phyloP scores from a whole-genome alignment of 2,329 filamentous ascomycete genomes.

The Penicillium sp. region DNA sequence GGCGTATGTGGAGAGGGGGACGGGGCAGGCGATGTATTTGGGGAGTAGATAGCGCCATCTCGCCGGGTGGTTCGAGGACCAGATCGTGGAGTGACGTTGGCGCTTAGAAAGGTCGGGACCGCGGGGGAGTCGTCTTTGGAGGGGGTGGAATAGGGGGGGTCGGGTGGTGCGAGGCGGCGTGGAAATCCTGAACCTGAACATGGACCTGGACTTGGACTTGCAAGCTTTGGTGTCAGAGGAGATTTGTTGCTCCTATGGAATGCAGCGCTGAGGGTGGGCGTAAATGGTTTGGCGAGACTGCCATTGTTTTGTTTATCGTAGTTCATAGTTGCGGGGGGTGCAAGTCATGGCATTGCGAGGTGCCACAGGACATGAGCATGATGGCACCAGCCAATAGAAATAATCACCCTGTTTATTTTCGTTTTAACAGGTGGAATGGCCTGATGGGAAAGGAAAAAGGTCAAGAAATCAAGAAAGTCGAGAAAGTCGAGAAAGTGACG shows the following conservation, averaged over 20 bases:
- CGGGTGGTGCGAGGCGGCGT: slow-evolving; percentile 36
- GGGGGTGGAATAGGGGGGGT: slow-evolving; percentile 36
- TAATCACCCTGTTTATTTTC: not conserved
- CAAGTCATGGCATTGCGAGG: slow-evolving; percentile 50
- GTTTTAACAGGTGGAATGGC: slow-evolving; percentile 17
- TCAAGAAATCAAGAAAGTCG: slow-evolving; percentile 1
- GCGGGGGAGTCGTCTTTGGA: slow-evolving; percentile 52
- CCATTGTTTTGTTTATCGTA: slow-evolving; percentile 54
- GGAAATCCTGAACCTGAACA: slow-evolving; percentile 20
- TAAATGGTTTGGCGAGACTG: slow-evolving; percentile 58
- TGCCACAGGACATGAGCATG: slow-evolving; percentile 36
- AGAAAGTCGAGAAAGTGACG: slow-evolving; percentile 13
- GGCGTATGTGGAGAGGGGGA: slow-evolving; percentile 32
- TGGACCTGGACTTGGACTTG: slow-evolving; percentile 36
- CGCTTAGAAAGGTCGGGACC: slow-evolving; percentile 59
- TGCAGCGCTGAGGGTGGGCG: slow-evolving; percentile 66
- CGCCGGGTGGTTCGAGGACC: slow-evolving; percentile 69
- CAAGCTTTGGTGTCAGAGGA: slow-evolving; percentile 62
- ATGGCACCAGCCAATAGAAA: slow-evolving; percentile 25
- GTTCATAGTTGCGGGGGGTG: slow-evolving; percentile 47
- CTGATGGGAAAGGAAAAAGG: slow-evolving; percentile 4
- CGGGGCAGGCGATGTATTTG: slow-evolving; percentile 48
- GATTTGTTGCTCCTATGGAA: slow-evolving; percentile 56
- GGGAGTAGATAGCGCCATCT: slow-evolving; percentile 67
- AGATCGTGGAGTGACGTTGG: slow-evolving; percentile 76